A percentile compares a stretch with the other conserved stretches of the same genome.
These are phyloP conservation scores for Rosellinia necatrix DNA, from an alignment of 2,329 filamentous ascomycete genomes.

Conservation along the genomic window DNA sequence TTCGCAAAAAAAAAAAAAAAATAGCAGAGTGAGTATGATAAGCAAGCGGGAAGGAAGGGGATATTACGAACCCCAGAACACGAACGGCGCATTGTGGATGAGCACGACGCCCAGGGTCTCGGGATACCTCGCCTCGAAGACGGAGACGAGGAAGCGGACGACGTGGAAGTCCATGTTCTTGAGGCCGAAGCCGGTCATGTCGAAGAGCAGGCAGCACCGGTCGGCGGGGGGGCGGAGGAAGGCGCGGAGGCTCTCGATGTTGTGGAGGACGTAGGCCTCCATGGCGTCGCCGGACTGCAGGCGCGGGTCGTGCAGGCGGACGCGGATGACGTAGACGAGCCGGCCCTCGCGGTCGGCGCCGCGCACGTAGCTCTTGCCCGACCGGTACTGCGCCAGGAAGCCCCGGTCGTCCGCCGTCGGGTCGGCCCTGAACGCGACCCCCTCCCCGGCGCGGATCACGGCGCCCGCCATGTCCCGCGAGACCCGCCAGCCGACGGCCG, in stretches of 20 bases:
- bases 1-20: too few species aligned
- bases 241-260: slow-evolving; percentile 22
- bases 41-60: not conserved
- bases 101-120: slow-evolving; percentile 26
- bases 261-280: slow-evolving; percentile 25
- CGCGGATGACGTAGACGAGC: slow-evolving; percentile 20
- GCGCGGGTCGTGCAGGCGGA: slow-evolving; percentile 17
- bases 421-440: slow-evolving; percentile 6
- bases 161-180: slow-evolving; percentile 28
- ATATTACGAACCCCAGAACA: slow-evolving; percentile 26
- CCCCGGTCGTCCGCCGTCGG: slow-evolving; percentile 18
- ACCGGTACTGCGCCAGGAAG: slow-evolving; percentile 25
- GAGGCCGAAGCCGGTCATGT: slow-evolving; percentile 25
- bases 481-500: slow-evolving; percentile 23
- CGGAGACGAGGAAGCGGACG: slow-evolving; percentile 20
- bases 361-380: slow-evolving; percentile 26
- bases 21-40: not conserved
- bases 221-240: slow-evolving; percentile 4
- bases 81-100: slow-evolving; percentile 28
- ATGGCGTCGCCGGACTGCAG: slow-evolving; percentile 17
- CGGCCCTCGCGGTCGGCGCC: slow-evolving; percentile 13
- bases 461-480: slow-evolving; percentile 9
- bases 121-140: slow-evolving; percentile 28
- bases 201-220: slow-evolving; percentile 24
- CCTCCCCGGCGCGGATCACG: slow-evolving; percentile 18